Base-by-base conservation (phyloP, 768 basidiomycete species). In the Mycena venus region DNA sequence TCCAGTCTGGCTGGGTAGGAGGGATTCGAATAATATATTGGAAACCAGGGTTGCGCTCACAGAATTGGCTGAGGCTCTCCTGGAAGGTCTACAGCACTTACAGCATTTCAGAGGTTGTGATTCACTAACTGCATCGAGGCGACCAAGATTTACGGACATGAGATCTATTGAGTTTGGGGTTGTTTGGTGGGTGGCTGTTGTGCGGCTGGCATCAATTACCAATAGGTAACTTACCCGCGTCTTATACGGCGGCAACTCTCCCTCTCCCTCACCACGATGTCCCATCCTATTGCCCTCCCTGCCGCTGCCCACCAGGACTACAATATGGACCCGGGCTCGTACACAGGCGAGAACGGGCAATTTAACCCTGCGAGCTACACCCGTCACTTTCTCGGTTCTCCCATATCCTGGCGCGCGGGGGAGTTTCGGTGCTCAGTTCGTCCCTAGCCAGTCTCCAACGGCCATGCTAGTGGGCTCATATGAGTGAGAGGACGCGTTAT, bases 351-450 rank as follows among this genome's bases (percentile, higher is more conserved):
- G 34, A 83, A 85, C 34, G 87, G 86, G 68, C 80, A 84, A 4
- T 92, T 93, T 82, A 92, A 92, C 78, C 87, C 92, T 21, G 89
- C 91, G 4, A 91, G 91, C 0, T 94, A 92, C 84, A 90, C 91
- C 34, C 85, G 91, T 38, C 89, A 92, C 77, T 91, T 93, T 80
- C 85, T 94, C 9, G 92, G 92, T 66, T 94, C 93, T 0, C 93
- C 94, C 53, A 85, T 93, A 63, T 94, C 94, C 5, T 95, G 92
- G 90, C 88, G 91, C 7, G 86, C 88, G 0, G 90, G n/a, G 90
- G 38, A 93, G 92, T 0, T 94, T 90, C 71, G 92, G 92, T 25
- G 89, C 88, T 31, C 85, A 91, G 11, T 88, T 92, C 81, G 90
- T 90, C 59, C 90, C 91, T 15, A 91, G 91, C 34, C 64, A 70